phyloP scores from a whole-genome alignment of 2,329 filamentous ascomycete genomes.

The Zasmidium citrigriseum region DNA sequence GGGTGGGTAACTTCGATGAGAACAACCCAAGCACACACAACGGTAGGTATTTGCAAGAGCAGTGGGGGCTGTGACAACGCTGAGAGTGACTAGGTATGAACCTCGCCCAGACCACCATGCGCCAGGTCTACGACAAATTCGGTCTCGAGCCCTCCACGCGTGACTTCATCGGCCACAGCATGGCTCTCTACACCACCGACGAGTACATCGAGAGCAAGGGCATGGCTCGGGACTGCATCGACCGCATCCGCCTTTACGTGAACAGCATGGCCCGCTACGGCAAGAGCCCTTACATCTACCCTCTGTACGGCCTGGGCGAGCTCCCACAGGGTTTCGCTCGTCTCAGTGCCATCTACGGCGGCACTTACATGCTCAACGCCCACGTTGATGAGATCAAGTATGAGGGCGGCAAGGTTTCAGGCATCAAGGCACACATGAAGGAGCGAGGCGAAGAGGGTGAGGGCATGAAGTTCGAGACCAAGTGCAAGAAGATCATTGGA shows the following conservation, averaged over 20 bases:
- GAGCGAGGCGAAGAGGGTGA: conserved; percentile 72
- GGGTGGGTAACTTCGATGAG: conserved; percentile 82
- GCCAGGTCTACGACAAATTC: conserved; percentile 98
- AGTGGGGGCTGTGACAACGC: conserved; percentile 1
- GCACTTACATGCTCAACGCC: conserved; percentile 99
- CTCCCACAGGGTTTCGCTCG: conserved; percentile 97
- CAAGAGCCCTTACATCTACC: conserved; percentile 99
- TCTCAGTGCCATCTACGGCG: conserved; percentile 96
- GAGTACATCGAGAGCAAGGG: conserved; percentile 76
- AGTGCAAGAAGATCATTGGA: conserved; percentile 91
- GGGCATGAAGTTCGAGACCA: conserved; percentile 91
- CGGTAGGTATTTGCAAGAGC: conserved; percentile 54
- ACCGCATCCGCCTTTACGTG: conserved; percentile 92
- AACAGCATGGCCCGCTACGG: conserved; percentile 97
- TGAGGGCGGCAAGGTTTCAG: conserved; percentile 74
- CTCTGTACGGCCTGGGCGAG: conserved; percentile 94
- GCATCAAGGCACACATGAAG: conserved; percentile 97
- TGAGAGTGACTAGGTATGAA: conserved; percentile 65
- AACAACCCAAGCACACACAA: conserved; percentile 86
- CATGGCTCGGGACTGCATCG: conserved; percentile 77
- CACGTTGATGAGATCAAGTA: conserved; percentile 86
- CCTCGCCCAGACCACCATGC: conserved; percentile 80
- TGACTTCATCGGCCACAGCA: conserved; percentile 97
- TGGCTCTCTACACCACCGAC: conserved; percentile 93
- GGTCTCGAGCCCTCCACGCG: conserved; percentile 84